Conservation (phyloP, 192 early-diverging fungal genomes). For the Umbelopsis ramanniana region DNA sequence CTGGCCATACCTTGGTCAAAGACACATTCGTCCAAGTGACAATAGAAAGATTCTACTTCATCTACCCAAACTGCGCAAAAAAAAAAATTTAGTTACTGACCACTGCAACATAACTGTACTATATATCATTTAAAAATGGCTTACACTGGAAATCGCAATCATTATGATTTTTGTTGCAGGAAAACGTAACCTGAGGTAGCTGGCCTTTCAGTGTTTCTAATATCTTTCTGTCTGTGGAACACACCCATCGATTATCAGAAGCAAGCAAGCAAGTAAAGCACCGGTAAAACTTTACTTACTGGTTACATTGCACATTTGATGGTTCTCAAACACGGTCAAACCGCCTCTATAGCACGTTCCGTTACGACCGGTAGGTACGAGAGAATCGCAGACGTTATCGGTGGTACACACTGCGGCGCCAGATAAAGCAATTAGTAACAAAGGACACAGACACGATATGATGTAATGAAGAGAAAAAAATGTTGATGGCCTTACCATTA, state of each 20-base stretch:
- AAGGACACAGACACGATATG: neutral
- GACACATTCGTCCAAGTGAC: conserved; percentile 75
- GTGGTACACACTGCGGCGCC: conserved; percentile 56
- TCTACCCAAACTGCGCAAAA: conserved; percentile 75
- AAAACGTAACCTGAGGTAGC: conserved; percentile 80
- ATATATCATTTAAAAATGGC: neutral
- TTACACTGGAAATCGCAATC: conserved; percentile 79
- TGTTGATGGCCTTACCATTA: conserved; percentile 60
- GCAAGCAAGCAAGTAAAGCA: neutral
- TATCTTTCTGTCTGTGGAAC: conserved; percentile 55
- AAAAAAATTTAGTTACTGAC: neutral
- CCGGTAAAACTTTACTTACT: conserved; percentile 44
- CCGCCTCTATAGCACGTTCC: conserved; percentile 81
- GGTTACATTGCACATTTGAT: conserved; percentile 76
- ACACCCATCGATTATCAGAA: neutral
- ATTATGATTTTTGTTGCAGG: conserved; percentile 59
- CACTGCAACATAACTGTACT: neutral
- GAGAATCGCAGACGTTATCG: conserved; percentile 66
- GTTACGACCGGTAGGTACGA: conserved; percentile 70
- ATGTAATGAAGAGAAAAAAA: neutral
- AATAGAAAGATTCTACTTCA: conserved; percentile 89
- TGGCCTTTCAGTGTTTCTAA: conserved; percentile 60
- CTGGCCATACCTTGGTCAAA: conserved; percentile 60
- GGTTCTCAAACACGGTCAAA: conserved; percentile 66
- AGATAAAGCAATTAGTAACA: neutral